A percentile compares a stretch with the other conserved stretches of the same genome.
phyloP scores from a whole-genome alignment of 2,329 filamentous ascomycete species.

The Sporothrix curviconia region DNA sequence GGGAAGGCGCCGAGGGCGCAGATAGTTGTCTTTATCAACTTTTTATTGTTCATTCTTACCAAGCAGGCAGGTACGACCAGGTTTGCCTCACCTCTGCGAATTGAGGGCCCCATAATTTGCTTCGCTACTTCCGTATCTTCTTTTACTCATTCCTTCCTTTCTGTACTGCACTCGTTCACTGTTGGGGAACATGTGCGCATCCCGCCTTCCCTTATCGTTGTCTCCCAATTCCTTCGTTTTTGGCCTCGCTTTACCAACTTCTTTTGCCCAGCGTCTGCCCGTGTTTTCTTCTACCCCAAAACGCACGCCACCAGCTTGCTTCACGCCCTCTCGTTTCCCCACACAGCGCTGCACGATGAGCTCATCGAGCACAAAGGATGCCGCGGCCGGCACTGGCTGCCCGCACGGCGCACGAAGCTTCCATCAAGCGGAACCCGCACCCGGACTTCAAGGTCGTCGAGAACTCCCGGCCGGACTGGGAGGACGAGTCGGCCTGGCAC shows the following conservation, averaged over 20 bases:
- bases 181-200: not conserved
- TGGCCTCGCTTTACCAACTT: not conserved
- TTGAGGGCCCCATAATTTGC: not conserved
- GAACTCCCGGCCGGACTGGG: constrained; percentile 54
- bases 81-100: not conserved
- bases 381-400: constrained; percentile 3
- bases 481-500: constrained; percentile 37
- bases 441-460: constrained; percentile 70
- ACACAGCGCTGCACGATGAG: not conserved
- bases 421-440: constrained; percentile 58
- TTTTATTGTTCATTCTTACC: not conserved
- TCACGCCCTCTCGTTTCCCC: not conserved
- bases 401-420: constrained; percentile 17
- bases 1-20: not conserved
- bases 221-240: not conserved
- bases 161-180: not conserved
- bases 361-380: not conserved
- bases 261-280: not conserved
- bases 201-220: not conserved
- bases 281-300: not conserved
- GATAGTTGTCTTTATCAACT: not conserved
- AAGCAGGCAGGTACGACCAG: not conserved
- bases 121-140: not conserved
- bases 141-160: not conserved
- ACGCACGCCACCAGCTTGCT: not conserved